Base-by-base conservation (phyloP, 805 yeast genomes). In the Candida maris region DNA sequence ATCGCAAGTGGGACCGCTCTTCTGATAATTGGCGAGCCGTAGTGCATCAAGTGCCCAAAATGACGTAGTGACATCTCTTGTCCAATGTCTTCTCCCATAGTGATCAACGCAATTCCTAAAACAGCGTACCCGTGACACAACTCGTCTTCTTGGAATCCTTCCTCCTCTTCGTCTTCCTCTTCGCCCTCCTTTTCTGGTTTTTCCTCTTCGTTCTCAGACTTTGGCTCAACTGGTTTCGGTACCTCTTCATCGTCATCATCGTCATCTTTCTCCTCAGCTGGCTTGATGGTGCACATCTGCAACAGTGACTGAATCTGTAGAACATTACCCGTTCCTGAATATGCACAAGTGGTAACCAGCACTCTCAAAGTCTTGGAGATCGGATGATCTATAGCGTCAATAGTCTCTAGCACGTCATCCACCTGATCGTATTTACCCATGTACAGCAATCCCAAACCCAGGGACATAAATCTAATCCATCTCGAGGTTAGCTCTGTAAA, bases 11-110 rank as follows among this genome's bases (percentile, higher is more conserved):
- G 99, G 30, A 93, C 97, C 14, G 96, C 89, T 52, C 95, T 78
- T 53, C 89, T 82, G 42, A 93, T 85, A 42, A 85, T 74, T 16
- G 93, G 79, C 52, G 86, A 89, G 41, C 99, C 98, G 59, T 93
- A 93, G 61, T 93, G 98, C 95, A 93, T 87, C 61, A 93, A 72
- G 63, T 93, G 98, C 31, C 95, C 89, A 61, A 91, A 91, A 63
- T 93, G 98, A 59, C 98, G 89, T 56, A 91, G 67, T 7, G 91
- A 82, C 98, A 93, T 93, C 51, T 91, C 96, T 62, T 85, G 94
- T 22, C 99, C 98, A 59, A 93, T 85, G 47, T 86, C 95, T 64
- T 93, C 99, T 45, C 99, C 99, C 84, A 93, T 81, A 10, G 96
- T 93, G 52, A 94, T 85, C 46, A 85, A 73, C 0, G 97, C 98